These are phyloP conservation scores for Phaeosphaeriaceae sp. DNA, from an alignment of 2,329 filamentous ascomycete species.

Conservation along the genomic window DNA sequence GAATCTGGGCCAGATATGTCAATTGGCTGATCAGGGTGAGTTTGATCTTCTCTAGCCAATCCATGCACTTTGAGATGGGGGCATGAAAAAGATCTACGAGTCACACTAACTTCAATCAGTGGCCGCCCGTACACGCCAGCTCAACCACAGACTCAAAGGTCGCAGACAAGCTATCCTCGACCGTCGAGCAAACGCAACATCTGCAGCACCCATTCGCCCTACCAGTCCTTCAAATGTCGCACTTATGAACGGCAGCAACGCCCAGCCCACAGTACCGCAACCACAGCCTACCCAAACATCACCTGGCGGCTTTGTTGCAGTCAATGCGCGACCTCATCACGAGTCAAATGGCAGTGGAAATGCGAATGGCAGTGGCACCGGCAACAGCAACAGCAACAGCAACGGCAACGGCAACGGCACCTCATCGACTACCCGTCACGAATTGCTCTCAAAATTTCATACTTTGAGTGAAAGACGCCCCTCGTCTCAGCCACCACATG, in stretches of 20 bases:
- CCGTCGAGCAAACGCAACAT: conserved; percentile 61
- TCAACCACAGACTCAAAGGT: conserved; percentile 80
- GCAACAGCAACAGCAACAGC: conserved; percentile 14
- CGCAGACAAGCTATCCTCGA: conserved; percentile 75
- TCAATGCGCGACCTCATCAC: conserved; percentile 59
- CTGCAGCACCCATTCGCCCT: conserved; percentile 41
- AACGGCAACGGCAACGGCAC: conserved; percentile 53
- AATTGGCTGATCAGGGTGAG: conserved; percentile 77
- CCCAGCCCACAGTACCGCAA: conserved; percentile 15
- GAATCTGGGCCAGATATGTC: conserved; percentile 76
- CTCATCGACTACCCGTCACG: conserved; percentile 63
- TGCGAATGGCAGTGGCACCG: conserved; percentile 53
- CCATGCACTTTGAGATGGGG: not conserved
- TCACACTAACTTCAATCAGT: conserved; percentile 52
- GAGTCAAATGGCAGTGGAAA: conserved; percentile 35
- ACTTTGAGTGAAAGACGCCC: conserved; percentile 61
- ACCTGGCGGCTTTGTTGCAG: conserved; percentile 63
- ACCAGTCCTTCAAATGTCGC: conserved; percentile 51
- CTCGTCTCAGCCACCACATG: conserved; percentile 35
- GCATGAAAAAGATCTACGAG: too few species aligned
- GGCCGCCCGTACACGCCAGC: conserved; percentile 73
- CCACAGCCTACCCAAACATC: conserved; percentile 41
- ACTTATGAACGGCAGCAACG: conserved; percentile 49
- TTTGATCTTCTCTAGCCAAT: not conserved
- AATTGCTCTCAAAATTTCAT: conserved; percentile 68